Evolutionary conservation across 345 rosid species (phyloP).

Genomic region (Hevea brasiliensis): DNA sequence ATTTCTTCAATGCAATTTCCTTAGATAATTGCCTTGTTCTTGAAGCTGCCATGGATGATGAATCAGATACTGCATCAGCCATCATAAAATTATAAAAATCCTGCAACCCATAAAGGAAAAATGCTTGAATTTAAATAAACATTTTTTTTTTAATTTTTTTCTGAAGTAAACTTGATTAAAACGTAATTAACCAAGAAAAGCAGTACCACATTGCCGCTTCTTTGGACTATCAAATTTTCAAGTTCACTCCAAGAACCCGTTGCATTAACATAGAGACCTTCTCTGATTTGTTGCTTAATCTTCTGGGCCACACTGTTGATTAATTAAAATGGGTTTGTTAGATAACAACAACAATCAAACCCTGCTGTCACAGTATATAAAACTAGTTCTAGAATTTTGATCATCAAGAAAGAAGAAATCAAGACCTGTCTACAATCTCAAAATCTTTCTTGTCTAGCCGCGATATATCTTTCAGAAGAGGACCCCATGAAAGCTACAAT

Average conservation of each 20-base stretch:
- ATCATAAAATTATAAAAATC: slow-evolving; percentile 78
- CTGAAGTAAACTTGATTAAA: background rate
- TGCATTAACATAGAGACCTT: slow-evolving; percentile 50
- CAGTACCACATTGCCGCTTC: slow-evolving; percentile 62
- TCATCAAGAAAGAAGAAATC: too few species aligned
- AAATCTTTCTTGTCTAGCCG: slow-evolving; percentile 61
- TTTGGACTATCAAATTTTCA: slow-evolving; percentile 34
- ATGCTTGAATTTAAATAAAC: too few species aligned
- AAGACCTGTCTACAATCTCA: slow-evolving; percentile 50
- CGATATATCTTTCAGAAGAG: slow-evolving; percentile 71
- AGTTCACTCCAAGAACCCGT: slow-evolving; percentile 66
- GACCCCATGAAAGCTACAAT: slow-evolving; percentile 83
- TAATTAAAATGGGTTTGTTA: background rate
- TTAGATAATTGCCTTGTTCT: slow-evolving; percentile 17
- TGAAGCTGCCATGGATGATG: slow-evolving; percentile 14
- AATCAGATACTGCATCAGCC: slow-evolving; percentile 45
- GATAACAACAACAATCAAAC: too few species aligned
- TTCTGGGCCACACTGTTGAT: slow-evolving; percentile 51
- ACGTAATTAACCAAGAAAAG: background rate
- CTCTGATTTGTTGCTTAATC: slow-evolving; percentile 53
- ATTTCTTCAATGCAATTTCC: slow-evolving; percentile 37
- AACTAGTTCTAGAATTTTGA: too few species aligned
- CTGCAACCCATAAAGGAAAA: slow-evolving; percentile 27
- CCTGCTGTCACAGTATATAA: too few species aligned
- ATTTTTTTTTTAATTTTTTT: too few species aligned